Conservation (phyloP, 2,329 filamentous ascomycete genomes). For the Stachybotrys elegans region DNA sequence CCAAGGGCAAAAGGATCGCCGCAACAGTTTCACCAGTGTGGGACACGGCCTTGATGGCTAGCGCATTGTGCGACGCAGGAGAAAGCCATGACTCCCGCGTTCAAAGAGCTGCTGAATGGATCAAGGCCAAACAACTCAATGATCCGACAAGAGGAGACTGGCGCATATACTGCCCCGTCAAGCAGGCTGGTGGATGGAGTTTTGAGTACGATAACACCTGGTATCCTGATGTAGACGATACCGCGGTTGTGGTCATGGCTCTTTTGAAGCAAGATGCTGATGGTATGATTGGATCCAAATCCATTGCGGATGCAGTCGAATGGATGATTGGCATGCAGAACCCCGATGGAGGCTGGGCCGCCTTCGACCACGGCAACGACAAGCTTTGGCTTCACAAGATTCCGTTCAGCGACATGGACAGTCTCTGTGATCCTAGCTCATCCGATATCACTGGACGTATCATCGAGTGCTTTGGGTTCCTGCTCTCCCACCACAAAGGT, state of each 20-base stretch:
- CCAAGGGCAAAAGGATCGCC: slow-evolving; percentile 2
- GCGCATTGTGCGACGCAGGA: slow-evolving; percentile 1
- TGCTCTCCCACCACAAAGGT: not conserved
- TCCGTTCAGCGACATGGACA: slow-evolving; percentile 8
- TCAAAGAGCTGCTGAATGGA: not conserved
- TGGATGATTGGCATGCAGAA: slow-evolving; percentile 8
- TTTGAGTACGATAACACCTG: slow-evolving; percentile 7
- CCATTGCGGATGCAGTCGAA: not conserved
- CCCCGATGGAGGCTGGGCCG: slow-evolving; percentile 3
- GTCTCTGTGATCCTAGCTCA: slow-evolving; percentile 6
- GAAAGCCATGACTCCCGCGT: not conserved
- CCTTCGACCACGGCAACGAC: slow-evolving; percentile 6
- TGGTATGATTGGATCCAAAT: not conserved
- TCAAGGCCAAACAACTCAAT: not conserved
- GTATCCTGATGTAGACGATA: slow-evolving; percentile 5
- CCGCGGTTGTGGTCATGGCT: not conserved
- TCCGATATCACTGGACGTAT: slow-evolving; percentile 6
- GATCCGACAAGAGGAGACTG: not conserved
- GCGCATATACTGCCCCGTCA: not conserved
- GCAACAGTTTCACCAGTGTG: slow-evolving; percentile 6
- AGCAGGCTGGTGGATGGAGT: slow-evolving; percentile 1
- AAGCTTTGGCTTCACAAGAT: slow-evolving; percentile 8
- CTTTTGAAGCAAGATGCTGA: slow-evolving; percentile 1
- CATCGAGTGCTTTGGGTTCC: slow-evolving; percentile 3
- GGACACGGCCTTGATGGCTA: slow-evolving; percentile 5